A percentile compares a stretch with the other conserved stretches of the same genome.
Evolutionary conservation across 768 basidiomycete genomes (phyloP).

Genomic region (Cyathus striatus): DNA sequence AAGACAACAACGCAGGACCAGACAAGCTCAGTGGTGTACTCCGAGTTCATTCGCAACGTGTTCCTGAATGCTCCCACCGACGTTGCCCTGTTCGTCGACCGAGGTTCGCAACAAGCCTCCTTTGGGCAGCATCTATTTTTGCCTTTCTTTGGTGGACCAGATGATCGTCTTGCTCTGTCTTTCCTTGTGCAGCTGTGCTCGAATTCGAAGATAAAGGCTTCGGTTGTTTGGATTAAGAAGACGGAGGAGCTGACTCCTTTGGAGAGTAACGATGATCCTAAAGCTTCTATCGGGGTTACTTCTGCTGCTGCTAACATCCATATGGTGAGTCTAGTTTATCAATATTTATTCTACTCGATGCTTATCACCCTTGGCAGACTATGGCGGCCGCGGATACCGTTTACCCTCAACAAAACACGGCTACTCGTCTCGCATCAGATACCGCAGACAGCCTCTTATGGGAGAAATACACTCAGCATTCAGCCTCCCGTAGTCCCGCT

Average conservation of each 20-base stretch:
- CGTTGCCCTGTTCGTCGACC: slow-evolving; percentile 84
- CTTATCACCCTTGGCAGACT: slow-evolving; percentile 18
- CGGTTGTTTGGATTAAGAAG: slow-evolving; percentile 61
- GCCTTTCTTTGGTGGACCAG: slow-evolving; percentile 92
- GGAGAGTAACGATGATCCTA: slow-evolving; percentile 17
- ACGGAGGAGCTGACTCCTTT: slow-evolving; percentile 27
- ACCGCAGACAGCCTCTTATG: slow-evolving; percentile 81
- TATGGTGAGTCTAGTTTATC: slow-evolving; percentile 6
- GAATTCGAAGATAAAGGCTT: slow-evolving; percentile 61
- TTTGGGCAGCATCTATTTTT: slow-evolving; percentile 63
- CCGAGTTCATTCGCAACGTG: slow-evolving; percentile 81
- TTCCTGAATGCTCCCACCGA: slow-evolving; percentile 71
- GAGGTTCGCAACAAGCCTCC: slow-evolving; percentile 36
- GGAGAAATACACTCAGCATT: slow-evolving; percentile 49
- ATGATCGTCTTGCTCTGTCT: slow-evolving; percentile 81
- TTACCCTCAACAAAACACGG: slow-evolving; percentile 60
- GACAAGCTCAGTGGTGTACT: slow-evolving; percentile 54
- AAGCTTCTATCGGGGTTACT: slow-evolving; percentile 5
- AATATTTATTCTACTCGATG: neutral
- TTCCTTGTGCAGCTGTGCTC: slow-evolving; percentile 77
- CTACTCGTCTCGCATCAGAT: slow-evolving; percentile 66
- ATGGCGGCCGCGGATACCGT: slow-evolving; percentile 61
- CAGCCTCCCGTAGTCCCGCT: slow-evolving; percentile 16
- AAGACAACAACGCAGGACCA: slow-evolving; percentile 42
- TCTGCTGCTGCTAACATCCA: slow-evolving; percentile 7